A percentile compares a stretch with the other conserved stretches of the same genome.
Evolutionary conservation across 768 basidiomycete species (phyloP).

Genomic region (Macrolepiota dolichaula): DNA sequence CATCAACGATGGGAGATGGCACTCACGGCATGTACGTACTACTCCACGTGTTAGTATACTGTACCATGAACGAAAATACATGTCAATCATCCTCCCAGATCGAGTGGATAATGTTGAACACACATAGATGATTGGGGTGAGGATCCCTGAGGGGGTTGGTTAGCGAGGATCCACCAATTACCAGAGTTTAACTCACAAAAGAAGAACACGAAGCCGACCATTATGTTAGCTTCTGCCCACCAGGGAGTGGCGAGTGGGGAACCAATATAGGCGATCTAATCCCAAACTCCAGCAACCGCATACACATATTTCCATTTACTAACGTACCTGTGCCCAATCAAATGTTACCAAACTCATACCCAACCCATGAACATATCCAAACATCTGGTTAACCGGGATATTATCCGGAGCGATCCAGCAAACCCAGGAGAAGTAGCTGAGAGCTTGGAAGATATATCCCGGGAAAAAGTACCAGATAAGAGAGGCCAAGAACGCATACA

Average conservation of each 20-base stretch:
- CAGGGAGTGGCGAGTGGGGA: conserved; percentile 77
- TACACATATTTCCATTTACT: neutral
- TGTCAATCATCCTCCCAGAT: neutral
- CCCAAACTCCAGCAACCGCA: conserved; percentile 4
- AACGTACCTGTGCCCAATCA: conserved; percentile 70
- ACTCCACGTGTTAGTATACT: conserved; percentile 66
- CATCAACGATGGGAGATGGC: neutral
- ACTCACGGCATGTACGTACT: conserved; percentile 25
- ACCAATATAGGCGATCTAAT: conserved; percentile 57
- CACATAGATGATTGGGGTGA: conserved; percentile 59
- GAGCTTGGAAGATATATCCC: conserved; percentile 68
- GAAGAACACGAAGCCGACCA: conserved; percentile 60
- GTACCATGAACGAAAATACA: neutral
- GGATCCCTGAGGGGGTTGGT: conserved; percentile 35
- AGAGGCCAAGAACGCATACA: conserved; percentile 56
- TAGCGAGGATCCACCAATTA: neutral
- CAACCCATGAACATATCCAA: conserved; percentile 59
- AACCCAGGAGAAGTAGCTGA: conserved; percentile 59
- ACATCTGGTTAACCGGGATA: conserved; percentile 67
- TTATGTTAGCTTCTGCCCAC: conserved; percentile 78
- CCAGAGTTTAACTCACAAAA: conserved; percentile 42
- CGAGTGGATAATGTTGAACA: conserved; percentile 16
- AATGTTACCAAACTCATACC: conserved; percentile 78
- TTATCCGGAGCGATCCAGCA: conserved; percentile 71
- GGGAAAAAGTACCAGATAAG: conserved; percentile 68